These are phyloP conservation scores for Cymbopogon flexuosus DNA, from an alignment of 202 grass and related monocot species.

Conservation along the genomic window DNA sequence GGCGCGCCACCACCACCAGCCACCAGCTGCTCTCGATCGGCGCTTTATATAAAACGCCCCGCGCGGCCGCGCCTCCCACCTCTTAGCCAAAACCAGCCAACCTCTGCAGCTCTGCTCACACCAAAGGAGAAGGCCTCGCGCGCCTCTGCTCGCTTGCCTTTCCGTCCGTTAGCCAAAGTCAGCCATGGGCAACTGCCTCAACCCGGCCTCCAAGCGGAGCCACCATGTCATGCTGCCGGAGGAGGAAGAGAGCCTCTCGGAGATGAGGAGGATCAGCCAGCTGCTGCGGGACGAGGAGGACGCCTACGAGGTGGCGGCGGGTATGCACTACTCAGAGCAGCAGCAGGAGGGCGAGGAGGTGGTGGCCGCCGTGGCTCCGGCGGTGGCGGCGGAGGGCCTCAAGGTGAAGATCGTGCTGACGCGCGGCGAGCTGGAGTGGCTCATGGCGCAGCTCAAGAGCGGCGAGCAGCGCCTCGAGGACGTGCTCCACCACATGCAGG, in stretches of 20 bases:
- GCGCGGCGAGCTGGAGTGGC: conserved; percentile 64
- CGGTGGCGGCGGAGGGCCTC: conserved; percentile 5
- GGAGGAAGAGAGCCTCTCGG: not conserved
- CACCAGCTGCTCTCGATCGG: not conserved
- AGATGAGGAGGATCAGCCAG: conserved; percentile 16
- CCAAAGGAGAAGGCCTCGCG: too few species aligned
- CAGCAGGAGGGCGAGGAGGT: not conserved
- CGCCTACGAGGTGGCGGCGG: not conserved
- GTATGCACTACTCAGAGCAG: not conserved
- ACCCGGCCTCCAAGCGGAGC: conserved; percentile 13
- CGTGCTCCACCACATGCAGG: conserved; percentile 49
- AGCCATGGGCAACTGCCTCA: conserved; percentile 51
- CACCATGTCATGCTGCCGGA: not conserved
- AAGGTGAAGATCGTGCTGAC: conserved; percentile 73
- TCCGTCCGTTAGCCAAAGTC: not conserved
- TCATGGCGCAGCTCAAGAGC: conserved; percentile 67
- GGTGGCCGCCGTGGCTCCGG: not conserved
- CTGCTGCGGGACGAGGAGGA: conserved; percentile 6
- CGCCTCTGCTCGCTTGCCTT: not conserved
- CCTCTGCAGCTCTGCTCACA: not conserved
- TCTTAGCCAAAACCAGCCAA: not conserved
- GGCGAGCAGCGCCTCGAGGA: conserved; percentile 63
- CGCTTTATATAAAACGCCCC: conserved; percentile 5
- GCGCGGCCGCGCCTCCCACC: conserved; percentile 5
- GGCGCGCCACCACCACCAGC: not conserved